phyloP scores from a whole-genome alignment of 805 yeast species.

The Wickerhamiella spandovensis region DNA sequence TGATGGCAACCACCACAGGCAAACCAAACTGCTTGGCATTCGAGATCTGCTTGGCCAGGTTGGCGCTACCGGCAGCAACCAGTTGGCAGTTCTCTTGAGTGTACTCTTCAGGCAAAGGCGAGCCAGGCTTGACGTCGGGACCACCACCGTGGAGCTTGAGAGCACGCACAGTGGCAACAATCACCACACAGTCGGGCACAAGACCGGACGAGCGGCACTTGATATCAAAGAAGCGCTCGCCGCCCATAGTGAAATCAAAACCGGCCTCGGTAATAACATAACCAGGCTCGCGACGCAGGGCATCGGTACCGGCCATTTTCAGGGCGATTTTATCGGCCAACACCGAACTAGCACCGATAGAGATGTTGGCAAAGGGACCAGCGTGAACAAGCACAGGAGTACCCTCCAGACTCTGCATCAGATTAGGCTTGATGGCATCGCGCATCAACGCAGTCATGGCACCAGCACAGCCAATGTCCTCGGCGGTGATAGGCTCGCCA shows the following conservation, averaged over 20 bases:
- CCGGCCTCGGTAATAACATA: conserved; percentile 96
- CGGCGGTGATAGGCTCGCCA: conserved; percentile 82
- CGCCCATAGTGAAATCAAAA: conserved; percentile 98
- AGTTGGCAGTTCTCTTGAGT: conserved; percentile 68
- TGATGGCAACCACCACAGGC: conserved; percentile 91
- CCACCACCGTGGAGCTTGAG: conserved; percentile 96
- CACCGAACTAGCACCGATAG: conserved; percentile 92
- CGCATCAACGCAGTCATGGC: conserved; percentile 87
- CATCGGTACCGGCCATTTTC: conserved; percentile 66
- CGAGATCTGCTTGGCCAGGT: conserved; percentile 78
- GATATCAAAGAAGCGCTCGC: conserved; percentile 91
- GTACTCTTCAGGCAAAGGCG: conserved; percentile 71
- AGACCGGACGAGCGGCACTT: conserved; percentile 91
- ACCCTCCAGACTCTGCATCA: conserved; percentile 96
- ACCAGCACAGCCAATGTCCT: conserved; percentile 90
- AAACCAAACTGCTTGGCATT: conserved; percentile 78
- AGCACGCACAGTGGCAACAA: conserved; percentile 93
- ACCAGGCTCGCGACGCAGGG: conserved; percentile 39
- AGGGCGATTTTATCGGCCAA: conserved; percentile 87
- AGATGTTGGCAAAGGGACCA: conserved; percentile 95
- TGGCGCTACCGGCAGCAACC: conserved; percentile 68
- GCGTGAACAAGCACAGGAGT: conserved; percentile 98
- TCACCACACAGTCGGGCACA: conserved; percentile 77
- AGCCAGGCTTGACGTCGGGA: conserved; percentile 91
- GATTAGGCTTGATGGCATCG: conserved; percentile 90